Conservation (phyloP, 108 stramenopile genomes). For the Fragilaria crotonensis region DNA sequence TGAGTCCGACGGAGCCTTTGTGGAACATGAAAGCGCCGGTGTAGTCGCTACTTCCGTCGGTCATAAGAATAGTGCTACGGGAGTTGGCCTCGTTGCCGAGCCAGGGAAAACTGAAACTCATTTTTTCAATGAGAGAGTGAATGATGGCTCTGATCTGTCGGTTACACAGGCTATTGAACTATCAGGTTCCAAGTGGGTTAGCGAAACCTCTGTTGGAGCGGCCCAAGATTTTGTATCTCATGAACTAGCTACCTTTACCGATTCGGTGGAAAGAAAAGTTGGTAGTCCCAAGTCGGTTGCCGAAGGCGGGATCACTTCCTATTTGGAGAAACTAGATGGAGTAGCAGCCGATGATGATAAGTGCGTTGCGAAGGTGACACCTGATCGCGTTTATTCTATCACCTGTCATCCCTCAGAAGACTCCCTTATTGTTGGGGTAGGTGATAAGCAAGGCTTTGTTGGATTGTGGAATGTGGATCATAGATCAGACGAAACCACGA, state of each 20-base stretch:
- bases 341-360: conserved; percentile 53
- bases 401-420: conserved; percentile 55
- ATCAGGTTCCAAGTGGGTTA: conserved; percentile 48
- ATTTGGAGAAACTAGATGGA: conserved; percentile 12
- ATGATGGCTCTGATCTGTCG: conserved; percentile 61
- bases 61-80: background rate
- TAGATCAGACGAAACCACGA: background rate
- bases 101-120: background rate
- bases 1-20: conserved; percentile 27
- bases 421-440: conserved; percentile 49
- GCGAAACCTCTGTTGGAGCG: conserved; percentile 24
- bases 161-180: conserved; percentile 41
- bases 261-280: background rate
- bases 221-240: conserved; percentile 30
- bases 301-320: background rate
- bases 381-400: conserved; percentile 67
- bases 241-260: conserved; percentile 1
- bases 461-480: conserved; percentile 10
- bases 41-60: too few species aligned
- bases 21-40: conserved; percentile 34
- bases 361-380: conserved; percentile 67
- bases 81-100: background rate
- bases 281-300: conserved; percentile 6
- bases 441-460: conserved; percentile 7
- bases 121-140: conserved; percentile 47